These are phyloP conservation scores for Tylopilus sp. DNA, from an alignment of 1,284 basidiomycete species.

Conservation along the genomic window DNA sequence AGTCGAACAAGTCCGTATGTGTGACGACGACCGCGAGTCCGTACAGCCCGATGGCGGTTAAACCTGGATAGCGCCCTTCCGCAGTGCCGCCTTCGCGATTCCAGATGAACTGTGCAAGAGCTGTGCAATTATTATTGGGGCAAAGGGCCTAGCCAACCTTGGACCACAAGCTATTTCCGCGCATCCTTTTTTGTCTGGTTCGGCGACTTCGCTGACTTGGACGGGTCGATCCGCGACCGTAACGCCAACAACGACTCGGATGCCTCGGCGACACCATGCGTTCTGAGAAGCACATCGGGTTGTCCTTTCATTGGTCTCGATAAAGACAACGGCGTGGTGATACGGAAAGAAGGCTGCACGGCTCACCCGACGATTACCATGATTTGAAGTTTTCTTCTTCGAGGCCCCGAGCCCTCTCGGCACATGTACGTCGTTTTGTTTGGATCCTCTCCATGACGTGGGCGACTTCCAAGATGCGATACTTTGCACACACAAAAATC, in stretches of 20 bases:
- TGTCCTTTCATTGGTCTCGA: background rate
- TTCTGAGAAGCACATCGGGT: conserved; percentile 1
- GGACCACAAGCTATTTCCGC: background rate
- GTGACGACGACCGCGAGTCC: background rate
- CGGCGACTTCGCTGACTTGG: conserved; percentile 1
- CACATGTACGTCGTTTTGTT: background rate
- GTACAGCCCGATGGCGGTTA: background rate
- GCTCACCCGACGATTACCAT: background rate
- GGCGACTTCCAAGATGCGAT: background rate
- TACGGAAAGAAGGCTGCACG: background rate
- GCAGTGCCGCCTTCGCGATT: background rate
- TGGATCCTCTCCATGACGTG: background rate
- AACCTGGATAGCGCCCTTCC: background rate
- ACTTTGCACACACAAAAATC: too few relatives aligned
- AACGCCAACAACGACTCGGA: conserved; percentile 1
- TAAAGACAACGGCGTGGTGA: background rate
- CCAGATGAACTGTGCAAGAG: background rate
- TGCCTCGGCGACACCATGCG: background rate
- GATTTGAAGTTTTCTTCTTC: background rate
- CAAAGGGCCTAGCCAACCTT: background rate
- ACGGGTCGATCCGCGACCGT: background rate
- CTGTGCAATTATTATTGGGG: background rate
- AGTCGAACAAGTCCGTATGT: background rate
- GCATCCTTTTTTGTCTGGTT: background rate
- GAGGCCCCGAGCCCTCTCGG: background rate